phyloP scores from a whole-genome alignment of 257 asterid genomes.

The Nicotiana otophora region DNA sequence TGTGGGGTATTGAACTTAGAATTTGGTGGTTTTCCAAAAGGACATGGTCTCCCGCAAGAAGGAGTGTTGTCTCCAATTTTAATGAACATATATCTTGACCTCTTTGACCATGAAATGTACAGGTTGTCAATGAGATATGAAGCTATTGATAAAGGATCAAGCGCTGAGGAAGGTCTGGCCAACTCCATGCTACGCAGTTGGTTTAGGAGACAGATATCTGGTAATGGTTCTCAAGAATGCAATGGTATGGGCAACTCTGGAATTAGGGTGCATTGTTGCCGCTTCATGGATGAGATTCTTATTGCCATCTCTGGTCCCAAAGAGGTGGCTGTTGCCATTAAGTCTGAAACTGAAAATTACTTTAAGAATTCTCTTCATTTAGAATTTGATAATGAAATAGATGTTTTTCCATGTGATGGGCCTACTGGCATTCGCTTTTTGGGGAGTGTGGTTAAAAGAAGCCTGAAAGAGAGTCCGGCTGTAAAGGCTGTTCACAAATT shows the following conservation, averaged over 20 bases:
- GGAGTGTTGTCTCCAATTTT: slow-evolving; percentile 86
- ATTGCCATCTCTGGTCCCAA: slow-evolving; percentile 67
- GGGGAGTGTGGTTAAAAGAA: slow-evolving; percentile 60
- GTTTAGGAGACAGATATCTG: slow-evolving; percentile 82
- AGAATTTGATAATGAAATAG: slow-evolving; percentile 38
- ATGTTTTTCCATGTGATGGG: slow-evolving; percentile 49
- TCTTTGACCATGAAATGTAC: slow-evolving; percentile 68
- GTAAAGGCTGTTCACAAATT: slow-evolving; percentile 76
- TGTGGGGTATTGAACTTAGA: slow-evolving; percentile 66
- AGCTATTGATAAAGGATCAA: slow-evolving; percentile 30
- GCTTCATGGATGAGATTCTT: slow-evolving; percentile 88
- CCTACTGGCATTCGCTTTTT: slow-evolving; percentile 55
- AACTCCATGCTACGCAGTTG: slow-evolving; percentile 72
- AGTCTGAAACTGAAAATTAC: slow-evolving; percentile 51
- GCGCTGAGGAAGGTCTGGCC: slow-evolving; percentile 30
- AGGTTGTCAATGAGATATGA: slow-evolving; percentile 80
- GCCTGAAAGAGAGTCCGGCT: slow-evolving; percentile 52
- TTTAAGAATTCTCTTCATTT: slow-evolving; percentile 54
- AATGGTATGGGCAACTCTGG: slow-evolving; percentile 30
- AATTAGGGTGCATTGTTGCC: slow-evolving; percentile 65
- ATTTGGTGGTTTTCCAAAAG: slow-evolving; percentile 85
- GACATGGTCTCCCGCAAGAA: slow-evolving; percentile 99
- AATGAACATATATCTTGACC: slow-evolving; percentile 81
- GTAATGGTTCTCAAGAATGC: slow-evolving; percentile 18
- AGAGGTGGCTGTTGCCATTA: slow-evolving; percentile 57